Evolutionary conservation across 768 basidiomycete species (phyloP), one percentile per base, ranked within the genome.

Genomic region (Leucocoprinus sp.): DNA sequence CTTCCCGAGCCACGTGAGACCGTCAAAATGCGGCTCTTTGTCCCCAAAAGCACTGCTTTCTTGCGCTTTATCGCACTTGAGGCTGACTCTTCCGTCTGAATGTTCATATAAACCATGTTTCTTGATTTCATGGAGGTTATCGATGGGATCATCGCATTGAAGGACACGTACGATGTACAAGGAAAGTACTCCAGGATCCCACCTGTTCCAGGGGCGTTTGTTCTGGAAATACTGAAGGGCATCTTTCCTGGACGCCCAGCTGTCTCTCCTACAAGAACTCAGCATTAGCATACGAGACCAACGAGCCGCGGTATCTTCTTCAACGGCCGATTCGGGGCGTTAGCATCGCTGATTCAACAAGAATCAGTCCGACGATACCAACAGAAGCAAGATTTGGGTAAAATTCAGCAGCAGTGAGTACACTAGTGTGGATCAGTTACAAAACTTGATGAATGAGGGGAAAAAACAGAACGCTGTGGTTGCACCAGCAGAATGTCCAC

Each of bases 21-120:
- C 64, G 48, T 70, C 70, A 45, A 69, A 70, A 40, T 74, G 71
- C 3, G 67, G 66, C 39, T 70, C 65, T 26, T 61, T 57, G 48
- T 72, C 70, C 1, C 64, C 65, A 50, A 69, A 77, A 18, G 69
- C 68, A 0, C 63, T 50, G 0, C 74, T 70, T 57, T 76, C 75
- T 42, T 72, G 70, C 17, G 59, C 55, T 24, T 60, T 59, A 45
- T 69, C 58, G 50, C 73, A 74, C 54, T 75, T 76, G 2, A 75
- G 61, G 7, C 51, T 52, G 1, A 70, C 68, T 1, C 43, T 50
- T 2, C 59, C 59, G 5, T 53, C 51, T 0, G 59, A 52, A 1
- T 50, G 52, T 3, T 62, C 59, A 19, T 60, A 52, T 8, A 71
- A 56, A 0, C 66, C 68, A 43, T 71, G 49, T 34, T 67, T 59